phyloP scores from a whole-genome alignment of 73 alveolate genomes.

The Paramecium caudatum region DNA sequence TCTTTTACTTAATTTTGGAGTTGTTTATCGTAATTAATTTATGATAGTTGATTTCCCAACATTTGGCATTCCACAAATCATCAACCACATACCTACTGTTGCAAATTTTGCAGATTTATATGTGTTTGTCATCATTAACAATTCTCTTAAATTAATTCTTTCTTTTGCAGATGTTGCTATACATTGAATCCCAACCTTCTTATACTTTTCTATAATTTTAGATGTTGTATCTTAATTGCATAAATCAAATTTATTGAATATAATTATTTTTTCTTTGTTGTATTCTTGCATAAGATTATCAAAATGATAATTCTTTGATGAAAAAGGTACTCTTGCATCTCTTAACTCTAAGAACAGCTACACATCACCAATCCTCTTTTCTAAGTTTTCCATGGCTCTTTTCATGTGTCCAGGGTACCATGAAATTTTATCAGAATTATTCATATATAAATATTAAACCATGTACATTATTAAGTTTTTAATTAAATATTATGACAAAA shows the following conservation, averaged over 20 bases:
- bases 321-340: conserved; percentile 90
- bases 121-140: conserved; percentile 72
- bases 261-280: conserved; percentile 80
- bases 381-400: conserved; percentile 83
- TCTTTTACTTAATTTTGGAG: conserved; percentile 79
- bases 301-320: conserved; percentile 82
- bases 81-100: conserved; percentile 92
- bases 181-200: conserved; percentile 72
- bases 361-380: conserved; percentile 78
- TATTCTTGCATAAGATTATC: conserved; percentile 76
- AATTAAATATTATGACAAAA: not conserved
- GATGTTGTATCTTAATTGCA: conserved; percentile 80
- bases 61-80: conserved; percentile 95
- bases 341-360: conserved; percentile 90
- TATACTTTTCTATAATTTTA: conserved; percentile 76
- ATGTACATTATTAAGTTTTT: no score
- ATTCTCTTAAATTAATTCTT: conserved; percentile 78
- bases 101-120: conserved; percentile 83
- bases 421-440: conserved; percentile 77
- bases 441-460: conserved; percentile 5
- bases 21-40: conserved; percentile 83
- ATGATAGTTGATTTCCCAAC: conserved; percentile 94
- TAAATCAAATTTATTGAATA: conserved; percentile 89
- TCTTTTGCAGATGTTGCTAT: conserved; percentile 84
- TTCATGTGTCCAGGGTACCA: conserved; percentile 97